These are phyloP conservation scores for Fraxinus pennsylvanica DNA, from an alignment of 257 asterid species.

Conservation along the genomic window DNA sequence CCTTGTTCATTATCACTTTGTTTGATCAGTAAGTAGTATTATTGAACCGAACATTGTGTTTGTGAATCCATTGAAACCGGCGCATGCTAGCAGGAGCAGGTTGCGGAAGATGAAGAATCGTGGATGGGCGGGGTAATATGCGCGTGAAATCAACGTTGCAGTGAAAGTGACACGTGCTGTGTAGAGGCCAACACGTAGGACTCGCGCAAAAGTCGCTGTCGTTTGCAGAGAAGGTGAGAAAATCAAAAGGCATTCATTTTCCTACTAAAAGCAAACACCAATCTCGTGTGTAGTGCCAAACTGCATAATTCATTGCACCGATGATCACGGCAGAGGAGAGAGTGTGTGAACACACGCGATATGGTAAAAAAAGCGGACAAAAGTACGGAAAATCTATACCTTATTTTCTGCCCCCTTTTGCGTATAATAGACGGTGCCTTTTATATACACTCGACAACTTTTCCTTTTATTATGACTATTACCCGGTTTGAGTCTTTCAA, in stretches of 20 bases:
- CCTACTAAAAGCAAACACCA: neutral
- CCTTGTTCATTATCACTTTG: no score
- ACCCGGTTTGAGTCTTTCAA: no score
- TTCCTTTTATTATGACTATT: no score
- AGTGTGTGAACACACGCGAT: neutral
- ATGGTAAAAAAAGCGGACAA: conserved; percentile 17
- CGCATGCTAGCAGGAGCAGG: no score
- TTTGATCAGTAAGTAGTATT: no score
- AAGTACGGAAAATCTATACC: conserved; percentile 19
- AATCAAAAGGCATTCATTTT: no score
- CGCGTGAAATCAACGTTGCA: conserved; percentile 36
- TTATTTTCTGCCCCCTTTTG: no score
- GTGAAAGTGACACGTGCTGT: conserved; percentile 46
- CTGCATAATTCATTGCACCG: conserved; percentile 21
- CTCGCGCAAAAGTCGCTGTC: conserved; percentile 53
- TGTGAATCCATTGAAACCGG: no score
- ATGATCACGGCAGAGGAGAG: conserved; percentile 9
- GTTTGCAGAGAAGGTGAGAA: conserved; percentile 5
- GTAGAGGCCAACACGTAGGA: conserved; percentile 48
- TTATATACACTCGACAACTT: no score
- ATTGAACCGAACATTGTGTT: no score
- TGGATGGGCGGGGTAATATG: neutral
- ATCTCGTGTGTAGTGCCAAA: neutral
- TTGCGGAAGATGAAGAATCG: no score
- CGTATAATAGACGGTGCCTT: no score